Evolutionary conservation across 2,329 filamentous ascomycete species (phyloP).

Genomic region (Epichloe glyceriae): DNA sequence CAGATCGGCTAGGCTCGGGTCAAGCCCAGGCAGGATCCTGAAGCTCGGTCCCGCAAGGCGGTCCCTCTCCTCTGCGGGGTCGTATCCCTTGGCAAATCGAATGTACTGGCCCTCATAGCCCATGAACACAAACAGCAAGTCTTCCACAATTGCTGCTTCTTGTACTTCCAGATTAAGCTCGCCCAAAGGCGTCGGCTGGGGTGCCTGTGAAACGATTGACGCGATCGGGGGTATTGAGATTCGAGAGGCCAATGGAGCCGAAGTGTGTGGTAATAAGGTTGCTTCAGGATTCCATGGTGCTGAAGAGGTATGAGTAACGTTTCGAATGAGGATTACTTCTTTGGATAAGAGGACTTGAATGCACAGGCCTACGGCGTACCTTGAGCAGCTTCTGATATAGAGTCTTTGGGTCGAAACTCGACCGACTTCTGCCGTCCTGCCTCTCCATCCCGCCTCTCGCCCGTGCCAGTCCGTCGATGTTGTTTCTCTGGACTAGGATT

Average conservation of each 20-base stretch:
- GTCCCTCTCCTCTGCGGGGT: constrained; percentile 75
- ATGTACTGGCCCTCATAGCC: constrained; percentile 98
- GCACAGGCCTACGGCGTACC: constrained; percentile 22
- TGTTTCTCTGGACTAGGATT: constrained; percentile 47
- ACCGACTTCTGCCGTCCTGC: constrained; percentile 27
- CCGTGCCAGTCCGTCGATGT: constrained; percentile 27
- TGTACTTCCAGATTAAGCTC: constrained; percentile 69
- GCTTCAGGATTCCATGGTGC: constrained; percentile 69
- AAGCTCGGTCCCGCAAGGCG: constrained; percentile 72
- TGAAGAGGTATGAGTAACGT: constrained; percentile 9
- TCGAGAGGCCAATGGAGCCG: constrained; percentile 58
- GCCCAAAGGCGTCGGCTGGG: constrained; percentile 53
- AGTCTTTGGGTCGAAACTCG: constrained; percentile 32
- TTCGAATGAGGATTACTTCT: not conserved
- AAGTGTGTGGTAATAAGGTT: constrained; percentile 53
- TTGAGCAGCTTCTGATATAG: constrained; percentile 34
- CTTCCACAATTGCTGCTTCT: constrained; percentile 77
- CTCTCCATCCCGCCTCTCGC: constrained; percentile 26
- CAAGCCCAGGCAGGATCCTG: constrained; percentile 67
- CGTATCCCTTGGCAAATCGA: constrained; percentile 69
- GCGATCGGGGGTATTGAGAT: constrained; percentile 59
- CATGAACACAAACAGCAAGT: constrained; percentile 92
- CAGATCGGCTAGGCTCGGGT: constrained; percentile 82
- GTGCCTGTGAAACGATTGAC: constrained; percentile 59
- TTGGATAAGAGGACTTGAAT: not conserved